Evolutionary conservation across 352 stramenopile genomes (phyloP).

Genomic region (Pythium aquatile): DNA sequence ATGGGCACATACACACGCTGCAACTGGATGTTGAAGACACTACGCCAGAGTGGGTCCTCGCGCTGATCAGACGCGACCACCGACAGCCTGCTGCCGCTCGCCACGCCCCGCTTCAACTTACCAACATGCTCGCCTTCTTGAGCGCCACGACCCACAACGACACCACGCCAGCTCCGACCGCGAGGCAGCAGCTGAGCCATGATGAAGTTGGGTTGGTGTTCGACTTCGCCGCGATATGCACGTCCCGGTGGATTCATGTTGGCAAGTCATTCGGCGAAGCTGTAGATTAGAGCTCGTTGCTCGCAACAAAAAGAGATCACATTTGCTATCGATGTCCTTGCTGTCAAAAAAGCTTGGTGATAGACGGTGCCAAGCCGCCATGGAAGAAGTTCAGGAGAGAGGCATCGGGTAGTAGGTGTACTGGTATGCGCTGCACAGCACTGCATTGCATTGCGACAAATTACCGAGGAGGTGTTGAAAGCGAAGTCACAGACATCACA

Average conservation of each 20-base stretch:
- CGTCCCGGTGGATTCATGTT: constrained; percentile 8
- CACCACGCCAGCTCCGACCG: background rate
- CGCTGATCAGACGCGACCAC: background rate
- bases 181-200: background rate
- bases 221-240: constrained; percentile 9
- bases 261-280: background rate
- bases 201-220: constrained; percentile 13
- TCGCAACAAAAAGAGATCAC: background rate
- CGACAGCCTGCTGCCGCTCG: constrained; percentile 11
- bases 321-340: no score
- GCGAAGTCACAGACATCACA: no score
- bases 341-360: no score
- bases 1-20: constrained; percentile 14
- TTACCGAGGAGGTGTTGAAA: no score
- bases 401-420: no score
- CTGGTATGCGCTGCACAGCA: no score
- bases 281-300: background rate
- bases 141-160: background rate
- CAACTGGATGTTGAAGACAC: constrained; percentile 8
- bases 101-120: constrained; percentile 1
- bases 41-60: background rate
- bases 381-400: no score
- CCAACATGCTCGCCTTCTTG: constrained; percentile 7
- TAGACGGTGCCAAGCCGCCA: no score
- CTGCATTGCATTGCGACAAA: no score